phyloP scores from a whole-genome alignment of 352 stramenopile species.

The Peronospora farinosa region DNA sequence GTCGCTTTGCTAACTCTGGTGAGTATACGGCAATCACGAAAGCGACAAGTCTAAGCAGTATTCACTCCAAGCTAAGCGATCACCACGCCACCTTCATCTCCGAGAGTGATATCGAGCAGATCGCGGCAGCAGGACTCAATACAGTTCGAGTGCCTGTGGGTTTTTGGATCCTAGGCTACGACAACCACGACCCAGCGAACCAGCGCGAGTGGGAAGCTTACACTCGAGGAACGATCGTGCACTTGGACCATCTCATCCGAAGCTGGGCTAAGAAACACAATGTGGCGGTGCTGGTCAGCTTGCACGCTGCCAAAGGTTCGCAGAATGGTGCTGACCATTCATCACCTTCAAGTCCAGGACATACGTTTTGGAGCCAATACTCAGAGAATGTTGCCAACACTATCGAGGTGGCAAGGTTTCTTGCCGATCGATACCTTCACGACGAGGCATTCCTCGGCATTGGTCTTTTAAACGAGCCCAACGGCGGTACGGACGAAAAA shows the following conservation, averaged over 20 bases:
- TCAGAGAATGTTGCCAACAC: constrained; percentile 58
- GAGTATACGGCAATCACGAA: constrained; percentile 71
- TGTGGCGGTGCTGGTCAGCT: constrained; percentile 43
- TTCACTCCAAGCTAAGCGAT: constrained; percentile 35
- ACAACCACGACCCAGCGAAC: constrained; percentile 27
- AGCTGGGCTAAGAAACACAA: constrained; percentile 45
- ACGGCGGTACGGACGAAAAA: constrained; percentile 34
- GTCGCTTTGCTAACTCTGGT: constrained; percentile 31
- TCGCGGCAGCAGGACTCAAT: constrained; percentile 44
- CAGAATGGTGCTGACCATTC: constrained; percentile 48
- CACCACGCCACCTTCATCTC: constrained; percentile 67
- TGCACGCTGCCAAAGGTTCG: constrained; percentile 49
- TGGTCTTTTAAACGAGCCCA: constrained; percentile 65
- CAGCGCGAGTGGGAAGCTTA: constrained; percentile 38
- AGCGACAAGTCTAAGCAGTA: constrained; percentile 23
- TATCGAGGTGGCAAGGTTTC: constrained; percentile 42
- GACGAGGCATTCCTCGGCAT: constrained; percentile 70
- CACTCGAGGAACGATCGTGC: constrained; percentile 30
- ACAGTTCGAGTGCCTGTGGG: constrained; percentile 52
- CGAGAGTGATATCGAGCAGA: constrained; percentile 48
- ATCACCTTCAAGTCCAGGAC: constrained; percentile 31
- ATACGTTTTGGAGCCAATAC: constrained; percentile 49
- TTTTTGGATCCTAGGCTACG: constrained; percentile 49
- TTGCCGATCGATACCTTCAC: constrained; percentile 54
- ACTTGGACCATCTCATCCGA: constrained; percentile 45